Evolutionary conservation across 345 rosid species (phyloP).

Genomic region (Melastoma malabathricum): DNA sequence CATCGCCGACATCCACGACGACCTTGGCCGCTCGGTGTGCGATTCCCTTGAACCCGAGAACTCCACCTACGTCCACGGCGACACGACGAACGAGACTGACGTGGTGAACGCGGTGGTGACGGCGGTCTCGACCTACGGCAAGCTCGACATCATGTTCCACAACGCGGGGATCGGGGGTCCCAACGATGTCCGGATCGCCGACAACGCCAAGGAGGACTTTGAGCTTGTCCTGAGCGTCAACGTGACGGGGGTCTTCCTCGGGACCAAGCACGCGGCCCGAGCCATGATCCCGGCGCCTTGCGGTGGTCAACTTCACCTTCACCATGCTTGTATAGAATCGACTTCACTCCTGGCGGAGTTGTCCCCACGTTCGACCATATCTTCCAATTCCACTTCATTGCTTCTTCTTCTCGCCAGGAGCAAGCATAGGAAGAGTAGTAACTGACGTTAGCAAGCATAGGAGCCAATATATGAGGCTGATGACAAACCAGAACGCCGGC

Average conservation of each 20-base stretch:
- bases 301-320: no score
- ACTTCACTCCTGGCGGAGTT: no score
- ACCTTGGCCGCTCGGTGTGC: constrained; percentile 12
- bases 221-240: constrained; percentile 25
- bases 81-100: constrained; percentile 23
- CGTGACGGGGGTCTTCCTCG: constrained; percentile 30
- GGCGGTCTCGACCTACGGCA: constrained; percentile 20
- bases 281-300: constrained; percentile 17
- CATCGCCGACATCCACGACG: constrained; percentile 16
- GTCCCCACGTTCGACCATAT: no score
- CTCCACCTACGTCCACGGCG: constrained; percentile 13
- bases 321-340: no score
- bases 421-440: no score
- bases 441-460: no score
- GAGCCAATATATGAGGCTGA: no score
- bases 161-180: constrained; percentile 26
- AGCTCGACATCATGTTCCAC: constrained; percentile 33
- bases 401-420: no score
- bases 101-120: constrained; percentile 13
- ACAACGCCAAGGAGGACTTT: constrained; percentile 23
- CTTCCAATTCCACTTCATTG: no score
- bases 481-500: no score
- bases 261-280: constrained; percentile 28
- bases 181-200: constrained; percentile 20
- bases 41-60: constrained; percentile 10